Base-by-base conservation (phyloP, 768 basidiomycete genomes). In the Harrya chromipes region DNA sequence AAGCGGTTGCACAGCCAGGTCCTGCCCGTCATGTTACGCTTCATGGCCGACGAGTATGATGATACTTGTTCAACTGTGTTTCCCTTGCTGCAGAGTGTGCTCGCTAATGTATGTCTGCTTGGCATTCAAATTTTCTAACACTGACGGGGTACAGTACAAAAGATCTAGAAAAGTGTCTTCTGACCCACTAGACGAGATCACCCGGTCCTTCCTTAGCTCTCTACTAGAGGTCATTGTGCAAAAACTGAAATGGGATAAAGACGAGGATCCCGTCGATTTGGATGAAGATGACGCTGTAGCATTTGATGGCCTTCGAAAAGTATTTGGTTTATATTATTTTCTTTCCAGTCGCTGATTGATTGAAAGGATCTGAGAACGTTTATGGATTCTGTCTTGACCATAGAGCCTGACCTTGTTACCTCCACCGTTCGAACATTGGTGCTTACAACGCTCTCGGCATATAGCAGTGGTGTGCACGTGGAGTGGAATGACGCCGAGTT, bases 401-500 rank as follows among this genome's bases (percentile, higher is more conserved):
- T 98, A 56, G 93, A 97, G 62, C 85, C 87, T 49, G 79, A 86
- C 24, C 81, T 97, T 21, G 93, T 94, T 47, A 87, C 87, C 1
- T 79, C 80, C 14, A 83, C 86, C 0, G 82, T 97, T 8, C 80
- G 82, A 27, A 77, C 79, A 6, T 78, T 92, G 24, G 84, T 91
- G 10, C 66, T 88, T 52, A 79, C 79, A 51, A 94, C 90, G 0
- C 77, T 97, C 27, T 79, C 85, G 6, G 76, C 82, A 1, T 88
- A 85, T 58, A 52, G 60, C 29, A 84, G 72, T 51, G 82, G 87
- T 0, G 67, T 79, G 0, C 64, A 75, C 16, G 68, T 97, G 31
- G 80, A 87, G 52, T 98, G 97, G 97, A 84, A 92, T 58, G 87
- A 94, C 55, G 91, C 89, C 3, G 97, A 99, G 67, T 77, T 98